Conservation (phyloP, 2,329 filamentous ascomycete species). For the Thielaviopsis cerberus region DNA sequence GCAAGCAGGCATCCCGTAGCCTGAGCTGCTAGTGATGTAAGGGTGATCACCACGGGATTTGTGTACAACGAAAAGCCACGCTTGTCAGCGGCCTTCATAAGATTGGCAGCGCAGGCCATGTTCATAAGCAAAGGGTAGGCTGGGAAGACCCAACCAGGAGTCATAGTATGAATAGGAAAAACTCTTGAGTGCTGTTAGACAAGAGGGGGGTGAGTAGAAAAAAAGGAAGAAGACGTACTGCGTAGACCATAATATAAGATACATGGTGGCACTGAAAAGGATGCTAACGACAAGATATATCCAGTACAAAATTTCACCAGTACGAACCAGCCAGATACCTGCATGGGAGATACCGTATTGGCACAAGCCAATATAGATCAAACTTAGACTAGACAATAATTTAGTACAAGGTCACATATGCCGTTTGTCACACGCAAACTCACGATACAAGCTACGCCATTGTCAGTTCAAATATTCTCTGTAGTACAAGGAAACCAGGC, state of each 20-base stretch:
- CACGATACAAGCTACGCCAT: slow-evolving; percentile 26
- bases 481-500: not conserved
- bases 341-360: slow-evolving; percentile 49
- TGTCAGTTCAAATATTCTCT: slow-evolving; percentile 10
- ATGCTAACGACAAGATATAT: slow-evolving; percentile 51
- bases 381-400: slow-evolving; percentile 41
- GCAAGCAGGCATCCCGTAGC: slow-evolving; percentile 37
- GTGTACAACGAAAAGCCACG: slow-evolving; percentile 17
- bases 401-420: slow-evolving; percentile 27
- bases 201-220: not conserved
- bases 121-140: slow-evolving; percentile 65
- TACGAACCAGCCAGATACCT: slow-evolving; percentile 40
- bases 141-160: slow-evolving; percentile 73
- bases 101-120: slow-evolving; percentile 49
- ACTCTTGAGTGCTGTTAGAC: slow-evolving; percentile 19
- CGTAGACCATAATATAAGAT: slow-evolving; percentile 52
- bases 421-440: slow-evolving; percentile 13
- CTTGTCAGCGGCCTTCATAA: slow-evolving; percentile 25
- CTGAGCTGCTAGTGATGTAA: slow-evolving; percentile 32
- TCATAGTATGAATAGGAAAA: slow-evolving; percentile 62
- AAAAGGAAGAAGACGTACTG: slow-evolving; percentile 22
- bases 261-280: slow-evolving; percentile 49
- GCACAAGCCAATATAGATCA: slow-evolving; percentile 59
- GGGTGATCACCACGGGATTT: slow-evolving; percentile 27
- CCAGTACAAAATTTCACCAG: slow-evolving; percentile 56